Conservation (phyloP, 1,284 basidiomycete genomes). For the Tilletia caries region DNA sequence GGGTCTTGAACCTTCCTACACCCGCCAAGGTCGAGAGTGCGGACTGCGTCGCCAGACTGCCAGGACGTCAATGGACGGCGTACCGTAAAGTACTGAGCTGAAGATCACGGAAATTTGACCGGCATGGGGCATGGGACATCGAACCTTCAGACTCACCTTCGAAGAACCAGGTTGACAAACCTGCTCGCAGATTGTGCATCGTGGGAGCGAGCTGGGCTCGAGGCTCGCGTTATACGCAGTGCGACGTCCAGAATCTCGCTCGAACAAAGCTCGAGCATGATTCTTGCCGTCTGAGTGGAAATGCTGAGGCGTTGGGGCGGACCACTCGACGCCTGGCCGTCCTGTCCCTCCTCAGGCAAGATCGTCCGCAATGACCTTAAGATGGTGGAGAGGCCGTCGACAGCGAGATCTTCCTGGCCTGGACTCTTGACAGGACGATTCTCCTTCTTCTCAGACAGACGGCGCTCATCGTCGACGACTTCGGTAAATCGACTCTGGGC, state of each 20-base stretch:
- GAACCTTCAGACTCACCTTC: background rate
- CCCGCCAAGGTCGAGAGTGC: constrained; percentile 23
- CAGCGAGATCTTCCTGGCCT: background rate
- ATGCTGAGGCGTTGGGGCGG: background rate
- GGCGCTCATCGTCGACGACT: background rate
- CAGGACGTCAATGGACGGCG: constrained; percentile 15
- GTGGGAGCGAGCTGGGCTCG: background rate
- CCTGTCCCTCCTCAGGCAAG: too few species aligned
- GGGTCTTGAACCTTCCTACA: background rate
- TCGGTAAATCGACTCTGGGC: constrained; percentile 4
- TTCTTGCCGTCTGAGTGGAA: background rate
- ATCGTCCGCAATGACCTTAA: background rate
- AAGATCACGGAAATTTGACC: background rate
- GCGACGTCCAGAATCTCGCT: background rate
- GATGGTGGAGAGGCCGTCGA: background rate
- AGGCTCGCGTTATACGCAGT: constrained; percentile 17
- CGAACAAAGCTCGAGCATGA: constrained; percentile 4
- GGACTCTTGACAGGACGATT: too few species aligned
- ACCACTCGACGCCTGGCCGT: too few species aligned
- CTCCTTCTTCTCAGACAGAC: background rate
- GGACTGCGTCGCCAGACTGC: constrained; percentile 30
- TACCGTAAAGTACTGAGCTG: background rate
- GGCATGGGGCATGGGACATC: background rate
- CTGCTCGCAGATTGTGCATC: background rate
- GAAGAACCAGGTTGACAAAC: background rate